Conservation (phyloP, 2,329 filamentous ascomycete genomes). For the Acrocalymma vagum region DNA sequence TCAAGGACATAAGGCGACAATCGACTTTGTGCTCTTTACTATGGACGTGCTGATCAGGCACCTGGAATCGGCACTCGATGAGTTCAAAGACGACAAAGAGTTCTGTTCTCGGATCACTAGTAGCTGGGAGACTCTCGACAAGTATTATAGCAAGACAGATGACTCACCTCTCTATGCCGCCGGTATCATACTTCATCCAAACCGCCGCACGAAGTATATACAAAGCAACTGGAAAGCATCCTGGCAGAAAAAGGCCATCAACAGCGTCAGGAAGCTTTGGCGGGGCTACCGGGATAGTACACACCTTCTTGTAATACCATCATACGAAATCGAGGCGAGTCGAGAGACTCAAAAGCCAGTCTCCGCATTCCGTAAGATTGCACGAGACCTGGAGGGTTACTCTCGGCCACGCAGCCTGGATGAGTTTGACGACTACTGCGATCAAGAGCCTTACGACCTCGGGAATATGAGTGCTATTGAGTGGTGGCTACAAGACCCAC, state of each 20-base stretch:
- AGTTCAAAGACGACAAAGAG: constrained; percentile 4
- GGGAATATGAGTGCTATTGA: constrained; percentile 7
- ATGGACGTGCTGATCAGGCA: constrained; percentile 11
- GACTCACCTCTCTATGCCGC: constrained; percentile 4
- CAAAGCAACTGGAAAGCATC: constrained; percentile 1
- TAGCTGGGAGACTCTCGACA: constrained; percentile 7
- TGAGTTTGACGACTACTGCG: constrained; percentile 12
- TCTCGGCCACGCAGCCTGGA: constrained; percentile 3
- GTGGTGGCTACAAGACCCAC: constrained; percentile 7
- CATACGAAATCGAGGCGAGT: constrained; percentile 4
- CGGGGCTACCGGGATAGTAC: constrained; percentile 1
- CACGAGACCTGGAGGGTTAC: constrained; percentile 1
- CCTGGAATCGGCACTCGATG: constrained; percentile 1
- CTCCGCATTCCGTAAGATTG: constrained; percentile 2
- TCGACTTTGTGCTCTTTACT: constrained; percentile 7
- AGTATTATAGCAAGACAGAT: constrained; percentile 5
- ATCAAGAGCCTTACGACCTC: constrained; percentile 1
- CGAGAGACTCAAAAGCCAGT: constrained; percentile 7
- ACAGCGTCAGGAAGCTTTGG: constrained; percentile 2
- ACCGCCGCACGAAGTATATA: constrained; percentile 5
- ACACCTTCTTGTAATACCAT: neutral
- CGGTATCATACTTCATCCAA: constrained; percentile 12
- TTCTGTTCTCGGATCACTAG: constrained; percentile 4
- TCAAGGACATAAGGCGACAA: constrained; percentile 7
- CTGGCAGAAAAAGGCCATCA: constrained; percentile 1